Evolutionary conservation across 345 rosid genomes (phyloP), one percentile per base, ranked within the genome.

Genomic region (Citrus cavaleriei): DNA sequence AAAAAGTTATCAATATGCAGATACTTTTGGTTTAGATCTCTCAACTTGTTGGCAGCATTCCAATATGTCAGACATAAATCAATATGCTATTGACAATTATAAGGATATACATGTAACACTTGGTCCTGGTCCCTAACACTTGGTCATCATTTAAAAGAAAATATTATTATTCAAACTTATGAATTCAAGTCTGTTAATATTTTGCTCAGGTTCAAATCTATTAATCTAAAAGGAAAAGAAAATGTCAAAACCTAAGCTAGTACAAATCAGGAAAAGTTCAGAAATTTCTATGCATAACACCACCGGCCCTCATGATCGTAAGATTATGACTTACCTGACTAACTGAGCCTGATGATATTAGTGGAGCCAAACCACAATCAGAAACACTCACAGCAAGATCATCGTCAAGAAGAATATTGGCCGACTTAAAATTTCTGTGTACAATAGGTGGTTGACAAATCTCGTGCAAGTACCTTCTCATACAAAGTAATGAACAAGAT

Each of bases 371-470:
- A 80, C 99, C 99, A 84, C 96, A 93, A 77, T 94, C 99, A 28
- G 99, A 91, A 77, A 94, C 88, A 67, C 75, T 91, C 74, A 92
- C 95, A 34, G 82, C 84, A 70, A 92, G 90, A 83, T 93, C 98
- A 61, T 91, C 96, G n/a, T 93, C 97, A 21, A 97, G 95, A 74
- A 97, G 93, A 84, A 97, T 78, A 78, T 94, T 94, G 68, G 88
- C 87, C 55, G 98, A 84, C 84, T 94, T 94, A 87, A 97, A 94
- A 83, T 89, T 94, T 85, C 97, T 88, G 91, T 94, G 99, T 54
- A 94, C 81, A 40, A 93, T 80, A 68, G 92, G 93, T 62, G 99
- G 98, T 74, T 92, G 92, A 81, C 98, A 97, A 80, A 90, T 79
- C 87, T 93, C 99, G 75, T 97, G 99, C 92, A 94, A 85, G 83